Percentiles rank a stretch among this genome's conserved stretches.
phyloP scores from a whole-genome alignment of 163 green algal genomes.

The Scenedesmus sp. region DNA sequence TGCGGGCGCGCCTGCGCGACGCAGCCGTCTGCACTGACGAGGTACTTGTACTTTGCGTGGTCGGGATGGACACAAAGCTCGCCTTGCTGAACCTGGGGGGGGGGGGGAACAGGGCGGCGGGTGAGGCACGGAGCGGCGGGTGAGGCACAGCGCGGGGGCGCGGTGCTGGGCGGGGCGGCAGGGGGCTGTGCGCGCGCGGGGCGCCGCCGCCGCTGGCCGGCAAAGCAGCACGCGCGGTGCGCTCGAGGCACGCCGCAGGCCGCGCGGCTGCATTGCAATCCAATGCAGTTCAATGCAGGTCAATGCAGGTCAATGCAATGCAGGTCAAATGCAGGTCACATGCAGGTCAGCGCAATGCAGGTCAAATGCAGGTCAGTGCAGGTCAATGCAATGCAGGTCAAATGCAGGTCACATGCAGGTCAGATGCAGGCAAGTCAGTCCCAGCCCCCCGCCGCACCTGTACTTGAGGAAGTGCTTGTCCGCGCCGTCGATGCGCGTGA shows the following conservation, averaged over 20 bases:
- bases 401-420: conserved; percentile 1
- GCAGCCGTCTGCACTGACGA: conserved; percentile 61
- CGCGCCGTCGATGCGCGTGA: conserved; percentile 38
- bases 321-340: too few relatives aligned
- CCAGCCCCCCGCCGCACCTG: conserved; percentile 26
- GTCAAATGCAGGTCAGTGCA: background rate
- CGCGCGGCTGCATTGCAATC: too few relatives aligned
- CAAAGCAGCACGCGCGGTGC: background rate
- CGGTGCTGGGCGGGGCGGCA: too few relatives aligned
- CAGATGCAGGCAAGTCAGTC: too few relatives aligned
- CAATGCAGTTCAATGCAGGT: too few relatives aligned
- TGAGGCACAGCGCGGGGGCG: too few relatives aligned
- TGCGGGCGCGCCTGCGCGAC: too few relatives aligned
- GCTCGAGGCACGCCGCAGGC: background rate
- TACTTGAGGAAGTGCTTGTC: conserved; percentile 36
- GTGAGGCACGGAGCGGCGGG: too few relatives aligned
- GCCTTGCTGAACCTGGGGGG: conserved; percentile 33
- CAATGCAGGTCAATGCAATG: background rate
- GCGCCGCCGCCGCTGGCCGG: too few relatives aligned
- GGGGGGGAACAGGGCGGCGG: too few relatives aligned
- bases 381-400: background rate
- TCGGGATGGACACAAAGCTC: conserved; percentile 9
- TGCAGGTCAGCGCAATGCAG: background rate
- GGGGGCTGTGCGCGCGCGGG: too few relatives aligned
- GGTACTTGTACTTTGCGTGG: conserved; percentile 50